These are phyloP conservation scores for Geotrichum candidum DNA, from an alignment of 1,139 yeast species.

Conservation along the genomic window DNA sequence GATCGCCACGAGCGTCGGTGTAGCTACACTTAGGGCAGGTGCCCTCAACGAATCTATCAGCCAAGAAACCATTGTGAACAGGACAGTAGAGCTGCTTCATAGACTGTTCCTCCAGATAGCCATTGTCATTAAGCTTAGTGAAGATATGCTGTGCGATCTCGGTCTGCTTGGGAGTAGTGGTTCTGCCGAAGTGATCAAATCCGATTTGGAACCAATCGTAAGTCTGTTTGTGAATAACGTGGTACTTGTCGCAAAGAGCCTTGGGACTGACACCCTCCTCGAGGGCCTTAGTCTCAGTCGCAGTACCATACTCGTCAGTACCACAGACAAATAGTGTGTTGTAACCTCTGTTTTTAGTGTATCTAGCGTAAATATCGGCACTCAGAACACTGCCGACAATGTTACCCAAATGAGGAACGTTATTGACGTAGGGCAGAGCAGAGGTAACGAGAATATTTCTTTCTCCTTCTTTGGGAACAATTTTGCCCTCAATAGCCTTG, in stretches of 20 bases:
- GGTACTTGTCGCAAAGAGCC: slow-evolving; percentile 85
- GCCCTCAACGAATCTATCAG: slow-evolving; percentile 97
- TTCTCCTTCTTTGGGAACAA: slow-evolving; percentile 57
- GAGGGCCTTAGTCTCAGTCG: slow-evolving; percentile 95
- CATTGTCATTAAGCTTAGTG: slow-evolving; percentile 63
- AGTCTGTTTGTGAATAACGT: slow-evolving; percentile 76
- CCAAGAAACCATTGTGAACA: slow-evolving; percentile 80
- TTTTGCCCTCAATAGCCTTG: slow-evolving; percentile 28
- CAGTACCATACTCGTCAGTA: slow-evolving; percentile 98
- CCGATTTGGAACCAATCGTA: slow-evolving; percentile 96
- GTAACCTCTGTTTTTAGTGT: slow-evolving; percentile 81
- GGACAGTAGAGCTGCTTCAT: slow-evolving; percentile 90
- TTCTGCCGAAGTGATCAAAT: slow-evolving; percentile 93
- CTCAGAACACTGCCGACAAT: slow-evolving; percentile 90
- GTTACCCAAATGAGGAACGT: slow-evolving; percentile 97
- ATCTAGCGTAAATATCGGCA: slow-evolving; percentile 92
- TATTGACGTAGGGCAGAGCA: slow-evolving; percentile 94
- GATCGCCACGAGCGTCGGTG: slow-evolving; percentile 98
- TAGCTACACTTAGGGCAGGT: slow-evolving; percentile 92
- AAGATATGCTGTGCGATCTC: slow-evolving; percentile 94
- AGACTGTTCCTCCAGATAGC: slow-evolving; percentile 75
- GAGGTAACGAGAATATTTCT: slow-evolving; percentile 86
- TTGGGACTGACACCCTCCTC: slow-evolving; percentile 88
- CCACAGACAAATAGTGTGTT: slow-evolving; percentile 87
- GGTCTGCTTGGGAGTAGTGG: slow-evolving; percentile 87